These are phyloP conservation scores for Hypoxylon intermedium DNA, from an alignment of 495 filamentous ascomycete genomes.

Conservation along the genomic window DNA sequence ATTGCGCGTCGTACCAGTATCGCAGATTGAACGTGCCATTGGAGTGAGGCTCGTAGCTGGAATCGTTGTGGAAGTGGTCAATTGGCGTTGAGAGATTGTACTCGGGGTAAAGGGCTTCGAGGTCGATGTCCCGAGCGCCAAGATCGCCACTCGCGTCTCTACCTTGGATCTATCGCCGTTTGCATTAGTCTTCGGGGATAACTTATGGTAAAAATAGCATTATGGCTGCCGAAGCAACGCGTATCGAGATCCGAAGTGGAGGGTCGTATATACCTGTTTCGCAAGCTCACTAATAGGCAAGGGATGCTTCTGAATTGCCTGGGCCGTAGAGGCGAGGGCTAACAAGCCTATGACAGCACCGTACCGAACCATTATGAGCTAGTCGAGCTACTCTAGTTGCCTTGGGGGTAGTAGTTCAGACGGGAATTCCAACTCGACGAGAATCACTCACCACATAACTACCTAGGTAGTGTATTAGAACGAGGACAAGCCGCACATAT, in stretches of 20 bases:
- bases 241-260: not conserved
- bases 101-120: conserved; percentile 57
- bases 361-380: conserved; percentile 27
- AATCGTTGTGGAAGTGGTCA: conserved; percentile 78
- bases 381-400: not conserved
- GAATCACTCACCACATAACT: conserved; percentile 6
- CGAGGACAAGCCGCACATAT: conserved; percentile 18
- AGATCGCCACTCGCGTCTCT: conserved; percentile 27
- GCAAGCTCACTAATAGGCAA: conserved; percentile 34
- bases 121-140: conserved; percentile 46
- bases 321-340: conserved; percentile 15
- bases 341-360: conserved; percentile 22
- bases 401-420: not conserved
- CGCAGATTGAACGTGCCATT: conserved; percentile 65
- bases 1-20: conserved; percentile 74
- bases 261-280: conserved; percentile 23
- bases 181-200: not conserved
- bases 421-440: conserved; percentile 4
- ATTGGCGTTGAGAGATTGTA: conserved; percentile 71
- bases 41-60: conserved; percentile 71
- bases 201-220: not conserved
- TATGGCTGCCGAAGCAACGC: not conserved
- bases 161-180: conserved; percentile 17
- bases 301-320: conserved; percentile 33
- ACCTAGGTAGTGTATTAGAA: too few species aligned